Conservation (phyloP, 495 filamentous ascomycete genomes). For the Trichoderma asperelloides region DNA sequence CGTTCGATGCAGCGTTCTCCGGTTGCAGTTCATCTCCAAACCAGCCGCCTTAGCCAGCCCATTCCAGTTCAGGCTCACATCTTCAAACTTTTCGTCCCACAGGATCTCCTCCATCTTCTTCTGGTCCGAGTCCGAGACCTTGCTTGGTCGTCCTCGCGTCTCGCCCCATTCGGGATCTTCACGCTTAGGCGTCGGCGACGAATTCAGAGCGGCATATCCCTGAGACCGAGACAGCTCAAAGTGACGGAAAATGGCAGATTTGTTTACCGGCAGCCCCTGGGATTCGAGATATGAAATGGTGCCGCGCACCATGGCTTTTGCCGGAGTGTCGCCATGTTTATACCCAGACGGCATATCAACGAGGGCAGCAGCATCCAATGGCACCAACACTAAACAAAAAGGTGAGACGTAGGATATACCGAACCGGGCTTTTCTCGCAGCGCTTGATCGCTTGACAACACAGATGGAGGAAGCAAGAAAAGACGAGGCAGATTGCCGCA, state of each 20-base stretch:
- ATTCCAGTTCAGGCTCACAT: slow-evolving; percentile 10
- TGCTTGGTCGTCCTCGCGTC: slow-evolving; percentile 9
- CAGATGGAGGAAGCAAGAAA: background rate
- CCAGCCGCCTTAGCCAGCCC: slow-evolving; percentile 6
- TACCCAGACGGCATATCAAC: background rate
- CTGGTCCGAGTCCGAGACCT: slow-evolving; percentile 4
- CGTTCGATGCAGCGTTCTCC: slow-evolving; percentile 7
- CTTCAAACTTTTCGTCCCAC: slow-evolving; percentile 6
- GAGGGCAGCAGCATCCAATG: background rate
- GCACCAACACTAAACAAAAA: too few relatives aligned
- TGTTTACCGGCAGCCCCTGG: slow-evolving; percentile 9
- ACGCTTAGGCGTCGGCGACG: background rate
- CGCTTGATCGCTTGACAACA: background rate
- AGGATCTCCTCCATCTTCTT: slow-evolving; percentile 10
- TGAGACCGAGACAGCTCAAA: slow-evolving; percentile 9
- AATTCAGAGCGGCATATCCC: slow-evolving; percentile 7
- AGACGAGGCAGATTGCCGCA: background rate
- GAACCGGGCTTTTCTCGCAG: too few relatives aligned
- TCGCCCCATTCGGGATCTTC: slow-evolving; percentile 9
- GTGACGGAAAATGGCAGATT: slow-evolving; percentile 10
- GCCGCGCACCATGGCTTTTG: slow-evolving; percentile 9
- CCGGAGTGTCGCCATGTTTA: slow-evolving; percentile 10
- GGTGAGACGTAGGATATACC: too few relatives aligned
- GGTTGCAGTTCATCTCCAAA: slow-evolving; percentile 7
- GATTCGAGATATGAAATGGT: slow-evolving; percentile 11